phyloP scores from a whole-genome alignment of 257 asterid species.

The Solanum okadae region DNA sequence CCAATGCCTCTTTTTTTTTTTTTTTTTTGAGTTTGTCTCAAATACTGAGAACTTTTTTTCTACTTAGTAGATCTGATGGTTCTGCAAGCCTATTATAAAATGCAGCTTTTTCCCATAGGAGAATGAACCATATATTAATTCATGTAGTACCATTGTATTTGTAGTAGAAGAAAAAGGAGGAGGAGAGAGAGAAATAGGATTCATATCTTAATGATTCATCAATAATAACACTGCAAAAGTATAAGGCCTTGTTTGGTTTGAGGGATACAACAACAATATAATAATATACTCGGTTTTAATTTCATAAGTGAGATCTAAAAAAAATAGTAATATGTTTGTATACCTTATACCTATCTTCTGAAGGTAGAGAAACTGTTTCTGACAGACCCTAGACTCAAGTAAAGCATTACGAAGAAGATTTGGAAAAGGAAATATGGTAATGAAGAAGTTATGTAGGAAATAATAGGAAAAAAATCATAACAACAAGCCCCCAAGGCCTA shows the following conservation, averaged over 20 bases:
- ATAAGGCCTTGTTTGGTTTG: neutral
- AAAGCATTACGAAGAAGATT: neutral
- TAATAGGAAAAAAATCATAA: neutral
- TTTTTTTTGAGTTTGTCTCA: neutral
- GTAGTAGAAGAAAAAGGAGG: slow-evolving; percentile 2
- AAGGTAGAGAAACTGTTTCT: neutral
- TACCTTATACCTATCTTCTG: neutral
- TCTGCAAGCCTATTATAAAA: slow-evolving; percentile 27
- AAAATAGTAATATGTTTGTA: neutral
- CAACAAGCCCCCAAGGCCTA: no score
- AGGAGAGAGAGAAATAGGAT: slow-evolving; percentile 4
- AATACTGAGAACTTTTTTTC: neutral
- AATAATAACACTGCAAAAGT: neutral
- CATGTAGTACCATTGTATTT: neutral
- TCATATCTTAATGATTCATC: neutral
- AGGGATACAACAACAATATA: neutral
- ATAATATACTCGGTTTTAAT: neutral
- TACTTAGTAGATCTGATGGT: slow-evolving; percentile 41
- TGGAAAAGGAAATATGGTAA: neutral
- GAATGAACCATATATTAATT: slow-evolving; percentile 29
- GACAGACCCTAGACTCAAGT: neutral
- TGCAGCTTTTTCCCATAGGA: slow-evolving; percentile 35
- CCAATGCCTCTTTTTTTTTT: slow-evolving; percentile 20
- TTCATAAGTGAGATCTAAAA: accelerated
- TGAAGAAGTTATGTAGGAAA: neutral